Evolutionary conservation across 2,329 filamentous ascomycete genomes (phyloP).

Genomic region (Helicocarpus griseus): DNA sequence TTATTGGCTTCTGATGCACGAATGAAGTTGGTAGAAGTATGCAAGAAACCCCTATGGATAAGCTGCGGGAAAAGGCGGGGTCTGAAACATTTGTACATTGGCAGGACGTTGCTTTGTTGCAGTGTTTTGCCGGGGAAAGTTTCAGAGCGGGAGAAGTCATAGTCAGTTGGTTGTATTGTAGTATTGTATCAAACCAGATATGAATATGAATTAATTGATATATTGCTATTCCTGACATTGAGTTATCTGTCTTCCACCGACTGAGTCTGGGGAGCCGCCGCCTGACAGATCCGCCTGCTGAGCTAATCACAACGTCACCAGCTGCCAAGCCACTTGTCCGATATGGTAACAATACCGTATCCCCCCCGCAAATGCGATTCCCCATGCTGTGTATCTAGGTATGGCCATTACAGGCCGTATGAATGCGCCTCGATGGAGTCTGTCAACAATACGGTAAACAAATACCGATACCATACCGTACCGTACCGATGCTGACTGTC

Average conservation of each 20-base stretch:
- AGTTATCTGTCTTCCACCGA: too few relatives aligned
- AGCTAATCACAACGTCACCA: background rate
- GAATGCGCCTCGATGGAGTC: too few relatives aligned
- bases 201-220: too few relatives aligned
- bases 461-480: background rate
- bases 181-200: too few relatives aligned
- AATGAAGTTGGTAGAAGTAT: background rate
- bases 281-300: background rate
- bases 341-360: too few relatives aligned
- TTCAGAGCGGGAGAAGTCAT: background rate
- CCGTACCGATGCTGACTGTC: too few relatives aligned
- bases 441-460: too few relatives aligned
- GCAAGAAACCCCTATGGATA: background rate
- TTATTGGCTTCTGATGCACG: too few relatives aligned
- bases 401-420: too few relatives aligned
- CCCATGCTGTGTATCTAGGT: too few relatives aligned
- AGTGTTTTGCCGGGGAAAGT: background rate
- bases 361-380: too few relatives aligned
- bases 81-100: slow-evolving; percentile 1
- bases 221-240: too few relatives aligned
- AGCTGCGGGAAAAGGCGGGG: background rate
- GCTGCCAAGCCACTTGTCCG: background rate
- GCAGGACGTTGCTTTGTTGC: background rate
- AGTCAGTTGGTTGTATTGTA: background rate
- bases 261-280: background rate